Conservation (phyloP, 495 filamentous ascomycete genomes). For the Hypoxylon lienhwacheense region DNA sequence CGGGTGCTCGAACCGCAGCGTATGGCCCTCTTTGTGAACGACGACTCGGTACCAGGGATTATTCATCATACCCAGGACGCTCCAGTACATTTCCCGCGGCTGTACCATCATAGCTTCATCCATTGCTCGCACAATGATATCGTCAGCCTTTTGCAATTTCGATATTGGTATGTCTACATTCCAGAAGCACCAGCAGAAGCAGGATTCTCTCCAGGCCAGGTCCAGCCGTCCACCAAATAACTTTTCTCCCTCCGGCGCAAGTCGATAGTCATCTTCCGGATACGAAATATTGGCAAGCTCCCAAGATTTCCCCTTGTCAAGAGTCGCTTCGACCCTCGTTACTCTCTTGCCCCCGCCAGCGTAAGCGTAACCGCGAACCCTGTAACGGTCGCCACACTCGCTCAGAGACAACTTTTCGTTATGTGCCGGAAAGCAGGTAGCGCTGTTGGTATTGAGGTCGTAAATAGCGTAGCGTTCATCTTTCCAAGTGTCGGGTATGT, state of each 20-base stretch:
- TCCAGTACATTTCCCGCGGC: constrained; percentile 96
- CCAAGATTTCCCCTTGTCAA: constrained; percentile 87
- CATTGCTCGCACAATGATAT: constrained; percentile 85
- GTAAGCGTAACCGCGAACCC: constrained; percentile 82
- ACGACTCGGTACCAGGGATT: constrained; percentile 91
- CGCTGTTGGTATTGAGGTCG: constrained; percentile 88
- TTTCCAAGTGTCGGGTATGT: constrained; percentile 77
- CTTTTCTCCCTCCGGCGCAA: constrained; percentile 60
- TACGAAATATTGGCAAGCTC: constrained; percentile 78
- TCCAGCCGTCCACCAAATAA: constrained; percentile 81
- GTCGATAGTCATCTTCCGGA: constrained; percentile 83
- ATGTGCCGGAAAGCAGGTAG: constrained; percentile 78
- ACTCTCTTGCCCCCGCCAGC: constrained; percentile 85
- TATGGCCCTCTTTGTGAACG: constrained; percentile 69
- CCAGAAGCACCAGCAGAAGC: constrained; percentile 97
- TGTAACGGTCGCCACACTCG: constrained; percentile 58
- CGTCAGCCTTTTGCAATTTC: constrained; percentile 64
- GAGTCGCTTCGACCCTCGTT: constrained; percentile 78
- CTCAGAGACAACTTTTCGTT: constrained; percentile 67
- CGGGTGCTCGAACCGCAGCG: constrained; percentile 84
- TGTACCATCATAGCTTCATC: constrained; percentile 88
- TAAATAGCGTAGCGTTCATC: constrained; percentile 96
- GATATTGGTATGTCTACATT: constrained; percentile 67
- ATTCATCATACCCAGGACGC: constrained; percentile 97
- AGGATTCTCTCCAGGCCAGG: constrained; percentile 77